Base-by-base conservation (phyloP, 345 rosid species). In the Rhodamnia rubescens region DNA sequence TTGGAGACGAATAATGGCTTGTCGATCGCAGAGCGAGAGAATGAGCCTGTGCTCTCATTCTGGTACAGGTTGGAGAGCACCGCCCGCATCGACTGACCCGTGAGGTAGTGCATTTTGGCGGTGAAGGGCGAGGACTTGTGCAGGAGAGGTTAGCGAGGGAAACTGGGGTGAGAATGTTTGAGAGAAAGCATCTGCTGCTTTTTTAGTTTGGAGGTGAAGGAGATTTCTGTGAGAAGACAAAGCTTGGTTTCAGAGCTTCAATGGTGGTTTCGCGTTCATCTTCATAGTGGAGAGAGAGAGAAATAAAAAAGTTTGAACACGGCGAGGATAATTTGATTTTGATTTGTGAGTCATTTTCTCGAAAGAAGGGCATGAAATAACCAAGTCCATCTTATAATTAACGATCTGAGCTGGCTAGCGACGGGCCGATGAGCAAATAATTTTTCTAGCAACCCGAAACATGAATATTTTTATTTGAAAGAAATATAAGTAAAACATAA, bases 51-150 rank as follows among this genome's bases (percentile, higher is more conserved):
- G 90, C 21, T 85, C 87, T 61, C 93, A 24, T 85, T 87, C 57
- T 85, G 93, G 90, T 84, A 94, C 85, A 92, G 74, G 52, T 85
- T 90, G 36, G 96, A 94, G 80, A 96, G 94, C 27, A 94, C 87
- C 1, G 93, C 93, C 1, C 96, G 91, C 98, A 94, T 96, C 57
- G 98, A 95, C 22, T 95, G 93, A 53, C 97, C 98, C 13, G 87
- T 57, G 49, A 90, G 92, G 49, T 96, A 95, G 89, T 89, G 88
- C 83, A 90, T 87, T 85, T 87, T 93, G 85, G 92, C 36, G 78
- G 90, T 82, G 0, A 92, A 86, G 42, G 86, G 42, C 83, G 85
- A 90, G 81, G 88, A 87, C 56, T 87, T 88, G 15, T 91, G 86
- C 16, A 90, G 22, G 44, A 93, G 53, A 15, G 98, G 96, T 29